Evolutionary conservation across 2,329 filamentous ascomycete genomes (phyloP), one percentile per base, ranked within the genome.

Genomic region (Phyllosticta citrichinensis): DNA sequence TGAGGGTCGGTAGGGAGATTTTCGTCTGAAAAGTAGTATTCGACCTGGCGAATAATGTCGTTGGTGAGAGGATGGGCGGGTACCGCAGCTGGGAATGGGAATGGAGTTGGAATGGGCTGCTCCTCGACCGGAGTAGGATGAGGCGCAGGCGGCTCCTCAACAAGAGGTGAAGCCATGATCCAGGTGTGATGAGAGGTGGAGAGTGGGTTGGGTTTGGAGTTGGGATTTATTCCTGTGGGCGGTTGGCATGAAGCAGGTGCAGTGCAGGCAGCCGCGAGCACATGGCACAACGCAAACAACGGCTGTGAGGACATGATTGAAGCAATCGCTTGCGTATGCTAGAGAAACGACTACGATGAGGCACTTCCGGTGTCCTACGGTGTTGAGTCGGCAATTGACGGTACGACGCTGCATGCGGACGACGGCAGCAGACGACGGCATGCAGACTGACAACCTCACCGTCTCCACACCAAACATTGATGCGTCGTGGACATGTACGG

Each of bases 21-120:
- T 58, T 76, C 73, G 57, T 80, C 77, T 20, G 75, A 77, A 69
- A 80, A 80, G 68, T 79, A 80, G 68, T 69, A 79, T 56, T 81
- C 78, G 24, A 80, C 76, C 71, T 80, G 65, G 22, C 61, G 62
- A n/a, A 63, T 58, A 11, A 67, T 66, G 22, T 65, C 62, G 5
- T 66, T 62, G 11, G 63, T 62, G 22, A 62, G 52, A 5, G 66
- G 65, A n/a, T 66, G 64, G 10, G 66, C 64, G 4, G 40, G 14
- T 4, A 47, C 40, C 5, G 14, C n/a, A 17, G 40, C 17, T 47
- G 40, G 14, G 12, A 47, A 19, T 17, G 17, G 40, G 14, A 5
- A 2, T 50, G 33, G 58, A 35, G 56, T 17, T 4, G 56, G 5
- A 6, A 52, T 14, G 8, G 55, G 22, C 14, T n/a, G 30, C 27